Evolutionary conservation across 257 asterid species (phyloP).

Genomic region (Leptodermis oblonga): DNA sequence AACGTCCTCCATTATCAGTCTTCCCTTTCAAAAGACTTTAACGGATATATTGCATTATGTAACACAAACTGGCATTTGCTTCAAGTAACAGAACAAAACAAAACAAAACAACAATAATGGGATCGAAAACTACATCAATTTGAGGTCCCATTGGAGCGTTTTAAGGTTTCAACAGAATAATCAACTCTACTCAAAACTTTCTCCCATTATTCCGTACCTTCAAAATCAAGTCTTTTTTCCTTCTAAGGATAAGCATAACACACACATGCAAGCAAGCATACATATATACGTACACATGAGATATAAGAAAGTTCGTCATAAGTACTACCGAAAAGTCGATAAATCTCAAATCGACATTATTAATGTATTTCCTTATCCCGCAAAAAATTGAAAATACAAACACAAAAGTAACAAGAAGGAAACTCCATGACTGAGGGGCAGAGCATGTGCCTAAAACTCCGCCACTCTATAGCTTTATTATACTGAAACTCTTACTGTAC

Average conservation of each 20-base stretch:
- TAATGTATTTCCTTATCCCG: neutral
- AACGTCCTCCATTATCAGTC: too few species aligned
- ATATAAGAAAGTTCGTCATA: too few species aligned
- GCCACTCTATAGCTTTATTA: conserved; percentile 8
- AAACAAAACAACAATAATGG: conserved; percentile 2
- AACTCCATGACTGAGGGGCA: too few species aligned
- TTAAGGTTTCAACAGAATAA: conserved; percentile 9
- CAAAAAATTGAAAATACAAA: too few species aligned
- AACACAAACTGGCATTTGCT: neutral
- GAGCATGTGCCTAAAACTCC: conserved; percentile 9
- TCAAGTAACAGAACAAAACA: neutral
- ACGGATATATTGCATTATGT: conserved; percentile 8
- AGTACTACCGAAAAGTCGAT: too few species aligned
- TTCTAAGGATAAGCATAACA: too few species aligned
- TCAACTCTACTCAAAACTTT: conserved; percentile 1
- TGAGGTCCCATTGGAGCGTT: conserved; percentile 18
- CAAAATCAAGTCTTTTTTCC: conserved; percentile 11
- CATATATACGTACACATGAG: too few species aligned
- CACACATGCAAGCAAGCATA: too few species aligned
- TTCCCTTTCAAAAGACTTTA: neutral
- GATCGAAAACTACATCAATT: neutral
- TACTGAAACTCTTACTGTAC: too few species aligned
- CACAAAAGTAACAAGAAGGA: too few species aligned
- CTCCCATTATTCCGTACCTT: conserved; percentile 13
- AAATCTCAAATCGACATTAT: too few species aligned